phyloP scores from a whole-genome alignment of 2,329 filamentous ascomycete species.

The Alternaria ventricosa region DNA sequence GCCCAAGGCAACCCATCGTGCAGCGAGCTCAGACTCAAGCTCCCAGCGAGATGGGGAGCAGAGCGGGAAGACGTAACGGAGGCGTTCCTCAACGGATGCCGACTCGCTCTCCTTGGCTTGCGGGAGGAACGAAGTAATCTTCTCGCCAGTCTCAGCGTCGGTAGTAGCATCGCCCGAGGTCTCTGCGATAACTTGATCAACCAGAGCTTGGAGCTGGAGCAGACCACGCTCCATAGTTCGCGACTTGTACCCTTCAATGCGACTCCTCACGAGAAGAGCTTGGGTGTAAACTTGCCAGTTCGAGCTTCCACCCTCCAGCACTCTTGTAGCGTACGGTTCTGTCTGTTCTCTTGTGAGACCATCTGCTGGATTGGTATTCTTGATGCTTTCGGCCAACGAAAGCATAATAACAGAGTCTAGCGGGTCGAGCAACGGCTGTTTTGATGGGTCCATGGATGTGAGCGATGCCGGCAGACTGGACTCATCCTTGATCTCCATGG shows the following conservation, averaged over 20 bases:
- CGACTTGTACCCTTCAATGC: constrained; percentile 87
- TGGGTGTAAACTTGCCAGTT: constrained; percentile 99
- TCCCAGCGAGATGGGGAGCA: constrained; percentile 90
- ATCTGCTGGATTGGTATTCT: constrained; percentile 84
- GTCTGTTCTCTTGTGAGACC: constrained; percentile 93
- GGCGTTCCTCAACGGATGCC: constrained; percentile 75
- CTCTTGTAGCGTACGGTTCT: constrained; percentile 85
- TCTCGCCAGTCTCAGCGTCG: constrained; percentile 34
- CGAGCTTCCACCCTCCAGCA: constrained; percentile 84
- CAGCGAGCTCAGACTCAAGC: constrained; percentile 88
- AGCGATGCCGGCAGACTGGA: constrained; percentile 67
- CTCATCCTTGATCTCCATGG: constrained; percentile 53
- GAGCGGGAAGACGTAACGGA: constrained; percentile 84
- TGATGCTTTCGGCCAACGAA: constrained; percentile 79
- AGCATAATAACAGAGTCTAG: constrained; percentile 91
- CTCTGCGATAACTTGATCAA: constrained; percentile 93
- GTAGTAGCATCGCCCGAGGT: constrained; percentile 58
- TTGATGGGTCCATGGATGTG: constrained; percentile 71
- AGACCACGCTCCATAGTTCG: constrained; percentile 89
- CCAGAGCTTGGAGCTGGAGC: constrained; percentile 90
- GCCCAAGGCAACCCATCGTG: constrained; percentile 88
- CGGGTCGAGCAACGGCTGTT: constrained; percentile 81
- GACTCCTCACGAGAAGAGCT: constrained; percentile 83
- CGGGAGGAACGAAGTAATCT: constrained; percentile 81
- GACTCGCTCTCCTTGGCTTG: constrained; percentile 76